These are phyloP conservation scores for Tolypocladium ophioglossoides DNA, from an alignment of 2,329 filamentous ascomycete genomes.

Conservation along the genomic window DNA sequence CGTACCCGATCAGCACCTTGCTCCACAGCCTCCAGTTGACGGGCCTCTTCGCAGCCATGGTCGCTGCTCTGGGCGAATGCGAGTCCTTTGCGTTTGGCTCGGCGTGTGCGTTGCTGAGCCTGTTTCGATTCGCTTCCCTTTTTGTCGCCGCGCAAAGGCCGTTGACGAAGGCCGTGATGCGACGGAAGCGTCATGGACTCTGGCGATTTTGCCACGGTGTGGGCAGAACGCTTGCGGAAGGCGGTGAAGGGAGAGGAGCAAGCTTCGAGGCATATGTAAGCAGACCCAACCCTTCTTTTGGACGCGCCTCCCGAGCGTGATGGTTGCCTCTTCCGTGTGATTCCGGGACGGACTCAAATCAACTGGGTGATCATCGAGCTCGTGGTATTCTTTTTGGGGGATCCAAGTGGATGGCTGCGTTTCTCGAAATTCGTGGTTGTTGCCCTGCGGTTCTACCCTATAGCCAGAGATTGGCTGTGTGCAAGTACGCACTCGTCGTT, in stretches of 20 bases:
- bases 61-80: not conserved
- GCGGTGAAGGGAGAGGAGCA: not conserved
- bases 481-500: not conserved
- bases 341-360: not conserved
- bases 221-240: not conserved
- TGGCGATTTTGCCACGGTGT: not conserved
- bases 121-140: not conserved
- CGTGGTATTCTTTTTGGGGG: too few relatives aligned
- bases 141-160: not conserved
- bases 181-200: not conserved
- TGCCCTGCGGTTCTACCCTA: not conserved
- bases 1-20: conserved; percentile 62
- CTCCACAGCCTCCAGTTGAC: conserved; percentile 47
- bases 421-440: not conserved
- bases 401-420: not conserved
- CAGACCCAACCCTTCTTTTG: not conserved
- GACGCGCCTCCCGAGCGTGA: too few relatives aligned
- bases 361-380: not conserved
- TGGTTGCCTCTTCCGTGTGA: not conserved
- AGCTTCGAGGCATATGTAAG: not conserved
- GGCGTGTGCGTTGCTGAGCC: not conserved
- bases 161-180: not conserved
- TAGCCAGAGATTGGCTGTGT: not conserved
- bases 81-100: not conserved
- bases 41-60: conserved; percentile 31